A percentile compares a stretch with the other conserved stretches of the same genome.
Conservation (phyloP, 2,329 filamentous ascomycete species). For the Pseudogymnoascus sp. region DNA sequence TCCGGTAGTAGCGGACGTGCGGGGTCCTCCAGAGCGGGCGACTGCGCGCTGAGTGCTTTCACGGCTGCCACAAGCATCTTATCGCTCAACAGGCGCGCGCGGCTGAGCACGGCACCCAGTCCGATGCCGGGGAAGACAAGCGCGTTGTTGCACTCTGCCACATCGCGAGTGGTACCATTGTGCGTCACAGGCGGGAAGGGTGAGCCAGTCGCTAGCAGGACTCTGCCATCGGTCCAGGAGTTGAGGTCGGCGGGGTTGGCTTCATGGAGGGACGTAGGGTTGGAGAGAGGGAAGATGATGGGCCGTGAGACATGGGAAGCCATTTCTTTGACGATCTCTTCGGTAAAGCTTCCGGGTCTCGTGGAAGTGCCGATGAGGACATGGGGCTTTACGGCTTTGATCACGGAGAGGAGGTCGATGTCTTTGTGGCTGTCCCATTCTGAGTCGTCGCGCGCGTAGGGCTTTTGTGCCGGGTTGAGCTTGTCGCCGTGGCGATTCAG, state of each 20-base stretch:
- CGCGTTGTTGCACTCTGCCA: slow-evolving; percentile 83
- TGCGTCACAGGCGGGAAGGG: slow-evolving; percentile 71
- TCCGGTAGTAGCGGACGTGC: slow-evolving; percentile 67
- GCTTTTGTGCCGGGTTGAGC: slow-evolving; percentile 58
- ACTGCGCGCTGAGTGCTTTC: slow-evolving; percentile 62
- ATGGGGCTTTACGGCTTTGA: slow-evolving; percentile 68
- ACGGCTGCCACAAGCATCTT: slow-evolving; percentile 78
- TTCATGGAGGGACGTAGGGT: slow-evolving; percentile 79
- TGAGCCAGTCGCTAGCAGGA: slow-evolving; percentile 74
- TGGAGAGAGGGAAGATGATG: slow-evolving; percentile 76
- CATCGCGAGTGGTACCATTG: slow-evolving; percentile 41
- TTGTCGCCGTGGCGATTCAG: slow-evolving; percentile 56
- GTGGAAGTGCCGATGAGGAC: slow-evolving; percentile 82
- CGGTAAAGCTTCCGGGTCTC: slow-evolving; percentile 67
- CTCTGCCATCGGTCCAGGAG: slow-evolving; percentile 71
- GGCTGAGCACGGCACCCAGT: slow-evolving; percentile 67
- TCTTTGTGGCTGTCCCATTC: slow-evolving; percentile 56
- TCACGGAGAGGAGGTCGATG: slow-evolving; percentile 55
- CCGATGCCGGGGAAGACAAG: slow-evolving; percentile 83
- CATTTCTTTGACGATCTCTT: slow-evolving; percentile 63
- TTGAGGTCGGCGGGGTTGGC: slow-evolving; percentile 71
- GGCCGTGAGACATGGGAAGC: slow-evolving; percentile 63
- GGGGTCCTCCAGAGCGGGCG: slow-evolving; percentile 61
- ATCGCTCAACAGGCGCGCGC: slow-evolving; percentile 61
- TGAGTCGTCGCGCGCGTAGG: slow-evolving; percentile 56